A percentile compares a stretch with the other conserved stretches of the same genome.
Evolutionary conservation across 495 filamentous ascomycete genomes (phyloP).

Genomic region (Hypoxylon crocopeplum): DNA sequence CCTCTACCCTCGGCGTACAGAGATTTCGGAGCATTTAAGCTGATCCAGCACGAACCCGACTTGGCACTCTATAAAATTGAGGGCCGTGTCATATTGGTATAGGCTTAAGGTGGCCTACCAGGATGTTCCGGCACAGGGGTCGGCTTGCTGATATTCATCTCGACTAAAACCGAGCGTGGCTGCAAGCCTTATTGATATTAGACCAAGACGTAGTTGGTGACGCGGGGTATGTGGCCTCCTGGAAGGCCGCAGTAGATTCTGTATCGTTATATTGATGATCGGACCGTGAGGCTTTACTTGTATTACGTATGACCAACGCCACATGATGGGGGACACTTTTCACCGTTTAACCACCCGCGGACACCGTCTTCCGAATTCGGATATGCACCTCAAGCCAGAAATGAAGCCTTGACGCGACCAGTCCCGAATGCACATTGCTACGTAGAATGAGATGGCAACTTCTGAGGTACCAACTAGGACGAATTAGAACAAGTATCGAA

Average conservation of each 20-base stretch:
- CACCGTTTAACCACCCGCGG: slow-evolving; percentile 16
- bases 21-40: slow-evolving; percentile 21
- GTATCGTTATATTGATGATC: slow-evolving; percentile 13
- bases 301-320: neutral
- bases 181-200: slow-evolving; percentile 31
- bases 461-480: neutral
- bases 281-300: neutral
- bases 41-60: slow-evolving; percentile 31
- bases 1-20: neutral
- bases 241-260: slow-evolving; percentile 7
- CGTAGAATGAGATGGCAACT: neutral
- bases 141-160: slow-evolving; percentile 6
- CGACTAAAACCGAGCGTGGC: slow-evolving; percentile 25
- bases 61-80: slow-evolving; percentile 12
- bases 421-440: neutral
- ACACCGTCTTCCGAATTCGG: slow-evolving; percentile 23
- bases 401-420: slow-evolving; percentile 1
- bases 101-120: neutral
- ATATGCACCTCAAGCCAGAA: slow-evolving; percentile 10
- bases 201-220: neutral
- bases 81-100: neutral
- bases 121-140: neutral
- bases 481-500: no score
- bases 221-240: neutral
- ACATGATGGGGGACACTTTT: neutral